Evolutionary conservation across 2,329 filamentous ascomycete species (phyloP).

Genomic region (Apiospora phragmitis): DNA sequence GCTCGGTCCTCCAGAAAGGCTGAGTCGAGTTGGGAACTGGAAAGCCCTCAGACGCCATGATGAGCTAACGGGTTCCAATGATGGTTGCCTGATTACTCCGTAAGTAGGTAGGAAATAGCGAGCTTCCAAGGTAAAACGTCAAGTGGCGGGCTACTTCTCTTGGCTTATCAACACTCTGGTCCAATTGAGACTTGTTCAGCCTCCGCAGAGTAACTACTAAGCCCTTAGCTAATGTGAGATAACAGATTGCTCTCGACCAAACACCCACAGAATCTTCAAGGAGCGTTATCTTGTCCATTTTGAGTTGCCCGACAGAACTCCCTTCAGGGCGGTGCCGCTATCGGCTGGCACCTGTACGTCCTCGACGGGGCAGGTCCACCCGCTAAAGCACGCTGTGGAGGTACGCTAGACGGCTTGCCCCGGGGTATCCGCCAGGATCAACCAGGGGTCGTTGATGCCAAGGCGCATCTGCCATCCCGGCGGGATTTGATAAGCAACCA

Average conservation of each 20-base stretch:
- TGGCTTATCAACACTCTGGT: not conserved
- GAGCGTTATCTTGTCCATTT: not conserved
- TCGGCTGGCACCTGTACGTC: not conserved
- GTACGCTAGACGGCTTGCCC: not conserved
- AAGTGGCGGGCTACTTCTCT: not conserved
- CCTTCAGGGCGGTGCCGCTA: not conserved
- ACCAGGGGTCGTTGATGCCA: not conserved
- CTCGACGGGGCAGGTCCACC: not conserved
- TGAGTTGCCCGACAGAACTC: not conserved
- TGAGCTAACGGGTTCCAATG: not conserved
- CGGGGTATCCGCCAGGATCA: not conserved
- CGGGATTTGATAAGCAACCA: not conserved
- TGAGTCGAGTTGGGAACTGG: conserved; percentile 35
- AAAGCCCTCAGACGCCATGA: conserved; percentile 12
- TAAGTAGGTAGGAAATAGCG: not conserved
- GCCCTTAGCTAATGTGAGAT: not conserved
- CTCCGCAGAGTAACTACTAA: not conserved
- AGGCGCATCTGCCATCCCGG: not conserved
- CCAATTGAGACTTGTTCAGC: not conserved
- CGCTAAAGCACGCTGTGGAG: not conserved
- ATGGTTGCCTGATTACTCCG: not conserved
- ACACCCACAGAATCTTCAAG: no score
- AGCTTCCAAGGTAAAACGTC: not conserved
- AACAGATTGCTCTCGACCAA: not conserved
- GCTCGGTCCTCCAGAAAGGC: conserved; percentile 57